A percentile compares a stretch with the other conserved stretches of the same genome.
Evolutionary conservation across 73 alveolate genomes (phyloP).

Genomic region (Symbiodinium natans): DNA sequence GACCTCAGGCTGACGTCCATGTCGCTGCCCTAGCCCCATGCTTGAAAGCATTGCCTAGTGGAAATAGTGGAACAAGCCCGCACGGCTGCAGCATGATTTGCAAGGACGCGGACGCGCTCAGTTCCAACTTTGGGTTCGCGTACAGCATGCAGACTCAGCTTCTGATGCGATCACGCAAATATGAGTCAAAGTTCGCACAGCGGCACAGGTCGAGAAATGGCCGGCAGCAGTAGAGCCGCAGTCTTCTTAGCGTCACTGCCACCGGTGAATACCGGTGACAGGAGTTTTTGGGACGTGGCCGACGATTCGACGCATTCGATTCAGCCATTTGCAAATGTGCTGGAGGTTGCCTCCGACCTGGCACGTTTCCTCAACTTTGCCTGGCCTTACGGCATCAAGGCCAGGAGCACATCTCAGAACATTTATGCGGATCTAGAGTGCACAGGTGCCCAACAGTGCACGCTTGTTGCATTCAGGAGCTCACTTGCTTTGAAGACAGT

Average conservation of each 20-base stretch:
- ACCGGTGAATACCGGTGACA: too few relatives aligned
- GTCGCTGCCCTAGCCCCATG: not conserved
- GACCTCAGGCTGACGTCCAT: not conserved
- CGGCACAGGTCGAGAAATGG: not conserved
- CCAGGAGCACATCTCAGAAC: not conserved
- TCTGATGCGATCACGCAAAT: too few relatives aligned
- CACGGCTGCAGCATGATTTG: too few relatives aligned
- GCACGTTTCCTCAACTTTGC: conserved; percentile 60
- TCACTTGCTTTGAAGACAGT: not conserved
- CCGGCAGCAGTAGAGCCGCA: not conserved
- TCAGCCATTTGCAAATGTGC: not conserved
- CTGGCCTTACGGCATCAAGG: not conserved
- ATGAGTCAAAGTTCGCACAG: not conserved
- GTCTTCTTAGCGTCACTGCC: not conserved
- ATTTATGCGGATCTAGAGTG: not conserved
- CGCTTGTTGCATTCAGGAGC: not conserved
- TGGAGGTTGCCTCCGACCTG: conserved; percentile 58
- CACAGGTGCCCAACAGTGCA: not conserved
- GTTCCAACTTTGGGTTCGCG: conserved; percentile 75
- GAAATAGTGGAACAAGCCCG: too few relatives aligned
- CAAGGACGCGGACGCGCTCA: conserved; percentile 10
- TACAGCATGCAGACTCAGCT: not conserved
- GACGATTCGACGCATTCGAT: not conserved
- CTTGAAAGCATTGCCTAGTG: too few relatives aligned
- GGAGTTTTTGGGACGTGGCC: not conserved